Evolutionary conservation across 345 rosid genomes (phyloP), one percentile per base, ranked within the genome.

Genomic region (Eucalyptus shirleyi): DNA sequence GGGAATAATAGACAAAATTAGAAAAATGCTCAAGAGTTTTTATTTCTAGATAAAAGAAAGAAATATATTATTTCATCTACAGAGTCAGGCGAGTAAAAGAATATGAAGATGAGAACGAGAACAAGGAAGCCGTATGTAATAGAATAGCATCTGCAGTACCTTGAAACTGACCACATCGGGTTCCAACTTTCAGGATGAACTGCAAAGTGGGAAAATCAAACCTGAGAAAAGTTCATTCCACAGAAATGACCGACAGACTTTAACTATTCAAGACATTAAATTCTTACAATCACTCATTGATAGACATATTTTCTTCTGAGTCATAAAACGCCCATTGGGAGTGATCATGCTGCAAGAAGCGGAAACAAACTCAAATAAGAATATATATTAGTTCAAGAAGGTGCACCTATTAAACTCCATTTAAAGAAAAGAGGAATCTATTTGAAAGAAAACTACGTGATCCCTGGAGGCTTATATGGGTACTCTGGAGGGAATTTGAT

Each of bases 161-260:
- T 98, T 86, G 99, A 96, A 53, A 96, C 99, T 88, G 99, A 98
- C 99, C 99, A 98, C 99, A 98, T 98, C 9, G 99, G 99, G 88
- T 97, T 98, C 99, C 99, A 98, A 93, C 96, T 97, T 94, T 98
- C 99, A n/a, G 99, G 99, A 92, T 98, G 99, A 94, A 96, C 99
- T 98, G 94, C 65, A 93, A 91, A 40, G 83, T 40, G 83, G 26
- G 42, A 77, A 77, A 77, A 77, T 12, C 30, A 77, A 77, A 77
- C 47, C 83, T 77, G 16, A 77, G 83, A 77, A 77, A 40, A 77
- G 28, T 77, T 77, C 9, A 0, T 21, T 47, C 42, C 15, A 12
- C 47, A 77, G 47, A 77, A 59, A 37, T 88, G 69, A 86, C 47
- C 28, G 42, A 40, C 50, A 26, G 45, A 87, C 77, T 28, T 87